Conservation (phyloP, 2,329 filamentous ascomycete species). For the Neoarthrinium moseri region DNA sequence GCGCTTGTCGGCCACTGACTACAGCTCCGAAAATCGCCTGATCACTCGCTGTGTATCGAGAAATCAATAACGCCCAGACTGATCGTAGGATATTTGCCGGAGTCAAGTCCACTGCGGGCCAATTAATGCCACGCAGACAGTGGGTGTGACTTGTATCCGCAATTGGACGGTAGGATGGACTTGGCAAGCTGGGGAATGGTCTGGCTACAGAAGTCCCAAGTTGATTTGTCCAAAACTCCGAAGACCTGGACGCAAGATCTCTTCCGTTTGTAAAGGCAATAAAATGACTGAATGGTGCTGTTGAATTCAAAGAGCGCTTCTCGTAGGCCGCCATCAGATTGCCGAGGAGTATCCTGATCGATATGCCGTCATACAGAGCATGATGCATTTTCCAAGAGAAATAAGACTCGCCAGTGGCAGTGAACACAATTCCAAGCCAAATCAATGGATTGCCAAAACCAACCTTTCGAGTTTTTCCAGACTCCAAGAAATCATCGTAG, state of each 20-base stretch:
- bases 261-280: too few species aligned
- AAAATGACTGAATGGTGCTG: too few species aligned
- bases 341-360: too few species aligned
- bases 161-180: too few species aligned
- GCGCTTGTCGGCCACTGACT: conserved; percentile 16
- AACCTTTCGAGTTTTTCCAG: conserved; percentile 38
- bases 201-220: too few species aligned
- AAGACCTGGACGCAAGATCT: too few species aligned
- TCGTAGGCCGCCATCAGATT: too few species aligned
- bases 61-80: background rate
- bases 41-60: background rate
- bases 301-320: too few species aligned
- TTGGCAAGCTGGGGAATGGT: too few species aligned
- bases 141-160: conserved; percentile 6
- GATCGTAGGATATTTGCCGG: background rate
- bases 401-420: conserved; percentile 28
- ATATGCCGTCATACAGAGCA: conserved; percentile 55
- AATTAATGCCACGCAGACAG: background rate
- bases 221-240: too few species aligned
- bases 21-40: background rate
- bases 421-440: conserved; percentile 42
- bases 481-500: conserved; percentile 38
- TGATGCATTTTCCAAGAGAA: conserved; percentile 56
- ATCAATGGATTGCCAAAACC: conserved; percentile 44
- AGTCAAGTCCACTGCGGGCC: background rate